Conservation (phyloP, 306 rosid genomes). For the Rosa persica region DNA sequence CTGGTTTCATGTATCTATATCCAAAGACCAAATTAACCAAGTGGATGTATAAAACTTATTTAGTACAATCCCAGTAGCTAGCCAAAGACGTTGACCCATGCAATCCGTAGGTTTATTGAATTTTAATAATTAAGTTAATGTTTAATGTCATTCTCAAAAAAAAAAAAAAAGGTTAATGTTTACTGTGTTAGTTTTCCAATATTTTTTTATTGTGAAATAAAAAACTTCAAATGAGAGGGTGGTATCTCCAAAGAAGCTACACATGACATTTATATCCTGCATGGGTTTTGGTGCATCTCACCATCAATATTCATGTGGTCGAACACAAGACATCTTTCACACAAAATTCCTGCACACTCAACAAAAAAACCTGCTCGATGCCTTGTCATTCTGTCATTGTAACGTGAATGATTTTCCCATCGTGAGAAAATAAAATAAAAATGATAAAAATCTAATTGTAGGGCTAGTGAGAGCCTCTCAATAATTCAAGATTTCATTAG, state of each 20-base stretch:
- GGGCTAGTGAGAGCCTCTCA: neutral
- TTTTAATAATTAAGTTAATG: neutral
- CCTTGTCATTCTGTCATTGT: too few species aligned
- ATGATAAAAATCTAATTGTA: neutral
- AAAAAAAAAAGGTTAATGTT: too few species aligned
- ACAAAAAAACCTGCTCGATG: too few species aligned
- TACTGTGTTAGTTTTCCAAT: too few species aligned
- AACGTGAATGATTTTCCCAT: neutral
- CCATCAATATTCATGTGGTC: too few species aligned
- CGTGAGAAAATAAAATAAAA: neutral
- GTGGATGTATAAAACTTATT: neutral
- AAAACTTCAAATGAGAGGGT: too few species aligned
- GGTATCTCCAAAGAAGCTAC: too few species aligned
- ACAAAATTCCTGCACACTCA: too few species aligned
- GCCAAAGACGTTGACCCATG: neutral
- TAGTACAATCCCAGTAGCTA: neutral
- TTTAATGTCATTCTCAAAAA: neutral
- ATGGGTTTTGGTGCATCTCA: neutral
- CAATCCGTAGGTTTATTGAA: neutral
- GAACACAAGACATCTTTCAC: too few species aligned
- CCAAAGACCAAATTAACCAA: neutral
- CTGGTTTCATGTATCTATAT: neutral
- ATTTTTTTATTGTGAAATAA: too few species aligned
- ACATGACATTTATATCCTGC: too few species aligned
- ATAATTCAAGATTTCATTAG: neutral